These are phyloP conservation scores for Oryza nivara DNA, from an alignment of 176 grass and related monocot species.

Conservation along the genomic window DNA sequence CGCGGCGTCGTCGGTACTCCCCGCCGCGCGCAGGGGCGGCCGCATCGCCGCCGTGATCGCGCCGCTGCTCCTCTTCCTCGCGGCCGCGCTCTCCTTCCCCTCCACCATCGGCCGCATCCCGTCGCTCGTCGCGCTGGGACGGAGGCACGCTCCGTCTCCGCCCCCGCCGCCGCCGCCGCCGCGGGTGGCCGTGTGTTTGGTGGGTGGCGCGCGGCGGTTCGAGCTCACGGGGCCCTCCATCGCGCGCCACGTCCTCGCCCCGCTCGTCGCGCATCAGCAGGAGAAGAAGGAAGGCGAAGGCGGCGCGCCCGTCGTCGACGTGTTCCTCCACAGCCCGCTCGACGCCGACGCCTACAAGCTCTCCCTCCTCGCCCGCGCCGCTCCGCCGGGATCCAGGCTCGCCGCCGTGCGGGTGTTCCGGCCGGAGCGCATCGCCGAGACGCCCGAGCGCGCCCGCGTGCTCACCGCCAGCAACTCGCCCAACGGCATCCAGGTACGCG, in stretches of 20 bases:
- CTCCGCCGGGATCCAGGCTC: slow-evolving; percentile 14
- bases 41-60: slow-evolving; percentile 37
- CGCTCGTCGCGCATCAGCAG: not conserved
- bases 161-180: not conserved
- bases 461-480: slow-evolving; percentile 70
- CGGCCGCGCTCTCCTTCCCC: slow-evolving; percentile 47
- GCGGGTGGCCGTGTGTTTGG: slow-evolving; percentile 70
- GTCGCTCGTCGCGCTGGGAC: not conserved
- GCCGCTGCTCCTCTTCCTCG: slow-evolving; percentile 58
- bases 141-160: not conserved
- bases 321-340: slow-evolving; percentile 84
- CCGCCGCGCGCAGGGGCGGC: not conserved
- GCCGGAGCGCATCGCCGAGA: slow-evolving; percentile 48
- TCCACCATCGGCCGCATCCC: slow-evolving; percentile 20
- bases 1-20: not conserved
- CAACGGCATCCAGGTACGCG: slow-evolving; percentile 86
- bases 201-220: slow-evolving; percentile 83
- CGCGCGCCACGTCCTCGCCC: slow-evolving; percentile 58
- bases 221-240: slow-evolving; percentile 90
- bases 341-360: slow-evolving; percentile 86
- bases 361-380: slow-evolving; percentile 44
- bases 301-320: slow-evolving; percentile 41
- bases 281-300: not conserved
- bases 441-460: slow-evolving; percentile 36
- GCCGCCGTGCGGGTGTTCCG: slow-evolving; percentile 61